These are phyloP conservation scores for Austropuccinia psidii DNA, from an alignment of 1,284 basidiomycete species.

Conservation along the genomic window DNA sequence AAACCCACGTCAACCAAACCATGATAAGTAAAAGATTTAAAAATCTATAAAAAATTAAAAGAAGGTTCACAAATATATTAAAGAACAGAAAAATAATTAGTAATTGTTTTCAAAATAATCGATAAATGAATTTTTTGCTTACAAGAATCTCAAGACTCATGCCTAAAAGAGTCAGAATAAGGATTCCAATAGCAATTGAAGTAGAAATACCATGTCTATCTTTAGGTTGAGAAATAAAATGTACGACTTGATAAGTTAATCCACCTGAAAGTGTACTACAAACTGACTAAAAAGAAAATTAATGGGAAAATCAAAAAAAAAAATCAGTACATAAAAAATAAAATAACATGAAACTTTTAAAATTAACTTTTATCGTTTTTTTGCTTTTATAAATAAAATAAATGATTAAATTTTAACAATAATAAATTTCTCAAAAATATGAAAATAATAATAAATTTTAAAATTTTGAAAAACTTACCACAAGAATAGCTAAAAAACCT, in stretches of 20 bases:
- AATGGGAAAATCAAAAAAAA: background rate
- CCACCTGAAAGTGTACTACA: background rate
- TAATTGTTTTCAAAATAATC: background rate
- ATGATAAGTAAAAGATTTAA: constrained; percentile 25
- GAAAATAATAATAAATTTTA: too few relatives aligned
- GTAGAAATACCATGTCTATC: background rate
- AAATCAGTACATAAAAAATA: background rate
- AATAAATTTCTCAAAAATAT: too few relatives aligned
- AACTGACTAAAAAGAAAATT: background rate
- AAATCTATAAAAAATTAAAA: constrained; percentile 7
- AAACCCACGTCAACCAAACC: constrained; percentile 5
- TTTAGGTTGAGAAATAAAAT: background rate
- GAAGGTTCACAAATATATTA: background rate
- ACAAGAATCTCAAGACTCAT: constrained; percentile 23
- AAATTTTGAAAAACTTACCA: too few relatives aligned
- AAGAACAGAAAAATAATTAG: background rate
- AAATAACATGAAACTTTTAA: background rate
- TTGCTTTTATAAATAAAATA: too few relatives aligned
- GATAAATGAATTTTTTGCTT: background rate
- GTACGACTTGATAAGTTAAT: background rate
- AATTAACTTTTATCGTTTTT: too few relatives aligned
- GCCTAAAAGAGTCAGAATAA: background rate
- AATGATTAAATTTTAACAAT: too few relatives aligned
- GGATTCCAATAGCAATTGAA: background rate
- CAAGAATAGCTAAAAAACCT: too few relatives aligned